phyloP scores from a whole-genome alignment of 345 rosid species.

The Noccaea caerulescens region DNA sequence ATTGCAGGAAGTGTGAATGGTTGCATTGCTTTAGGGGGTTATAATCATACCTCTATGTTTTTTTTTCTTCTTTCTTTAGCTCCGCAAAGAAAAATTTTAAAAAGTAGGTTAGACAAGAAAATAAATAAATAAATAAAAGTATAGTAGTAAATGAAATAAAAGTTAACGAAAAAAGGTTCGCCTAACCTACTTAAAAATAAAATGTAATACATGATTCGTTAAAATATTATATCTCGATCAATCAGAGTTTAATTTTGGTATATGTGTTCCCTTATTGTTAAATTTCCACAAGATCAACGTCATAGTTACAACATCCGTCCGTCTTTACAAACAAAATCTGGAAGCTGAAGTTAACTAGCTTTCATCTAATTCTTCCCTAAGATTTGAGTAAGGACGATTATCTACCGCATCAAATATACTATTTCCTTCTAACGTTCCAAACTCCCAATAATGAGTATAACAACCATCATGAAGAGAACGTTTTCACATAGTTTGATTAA shows the following conservation, averaged over 20 bases:
- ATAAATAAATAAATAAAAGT: neutral
- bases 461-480: neutral
- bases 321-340: neutral
- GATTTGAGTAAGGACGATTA: neutral
- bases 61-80: constrained; percentile 2
- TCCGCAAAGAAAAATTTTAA: neutral
- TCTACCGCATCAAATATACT: neutral
- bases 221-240: constrained; percentile 7
- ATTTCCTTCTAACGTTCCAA: neutral
- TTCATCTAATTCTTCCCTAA: neutral
- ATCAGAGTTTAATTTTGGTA: neutral
- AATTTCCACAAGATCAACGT: neutral
- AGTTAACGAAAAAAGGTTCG: constrained; percentile 16
- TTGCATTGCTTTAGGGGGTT: constrained; percentile 45
- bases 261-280: constrained; percentile 3
- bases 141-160: neutral
- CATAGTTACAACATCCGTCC: neutral
- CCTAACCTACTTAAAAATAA: constrained; percentile 10
- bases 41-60: constrained; percentile 44
- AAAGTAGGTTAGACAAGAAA: constrained; percentile 14
- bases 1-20: constrained; percentile 40
- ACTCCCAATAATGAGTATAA: neutral
- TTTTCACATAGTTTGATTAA: constrained; percentile 4
- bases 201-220: constrained; percentile 6
- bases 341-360: neutral